phyloP scores from a whole-genome alignment of 2,329 filamentous ascomycete genomes.

The Dryadomyces quercus-mongolicae region DNA sequence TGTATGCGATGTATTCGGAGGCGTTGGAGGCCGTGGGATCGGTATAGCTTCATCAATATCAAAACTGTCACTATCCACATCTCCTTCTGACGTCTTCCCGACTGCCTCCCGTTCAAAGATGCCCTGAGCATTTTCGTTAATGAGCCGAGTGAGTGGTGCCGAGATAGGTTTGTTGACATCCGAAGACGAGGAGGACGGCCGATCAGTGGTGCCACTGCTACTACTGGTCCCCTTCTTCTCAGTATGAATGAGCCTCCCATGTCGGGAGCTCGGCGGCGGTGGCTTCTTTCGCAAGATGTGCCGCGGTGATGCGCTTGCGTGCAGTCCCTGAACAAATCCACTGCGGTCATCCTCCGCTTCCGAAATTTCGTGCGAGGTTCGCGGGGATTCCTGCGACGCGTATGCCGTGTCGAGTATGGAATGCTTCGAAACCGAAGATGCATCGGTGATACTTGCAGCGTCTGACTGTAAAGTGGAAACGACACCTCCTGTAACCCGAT shows the following conservation, averaged over 20 bases:
- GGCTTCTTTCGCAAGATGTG: slow-evolving; percentile 40
- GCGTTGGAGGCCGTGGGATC: slow-evolving; percentile 25
- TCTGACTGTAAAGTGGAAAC: slow-evolving; percentile 11
- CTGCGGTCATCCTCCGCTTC: slow-evolving; percentile 35
- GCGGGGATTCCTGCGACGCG: slow-evolving; percentile 33
- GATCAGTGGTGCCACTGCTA: slow-evolving; percentile 11
- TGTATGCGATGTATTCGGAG: slow-evolving; percentile 23
- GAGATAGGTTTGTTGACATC: slow-evolving; percentile 54
- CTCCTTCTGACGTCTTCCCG: slow-evolving; percentile 36
- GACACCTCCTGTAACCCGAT: slow-evolving; percentile 13
- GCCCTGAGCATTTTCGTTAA: slow-evolving; percentile 36
- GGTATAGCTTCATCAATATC: slow-evolving; percentile 17
- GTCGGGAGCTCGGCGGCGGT: slow-evolving; percentile 63
- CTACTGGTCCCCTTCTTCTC: slow-evolving; percentile 21
- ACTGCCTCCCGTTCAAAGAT: slow-evolving; percentile 42
- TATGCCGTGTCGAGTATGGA: slow-evolving; percentile 38
- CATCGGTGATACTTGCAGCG: slow-evolving; percentile 43
- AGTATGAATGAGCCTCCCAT: slow-evolving; percentile 60
- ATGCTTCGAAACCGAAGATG: slow-evolving; percentile 45
- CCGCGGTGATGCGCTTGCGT: slow-evolving; percentile 4
- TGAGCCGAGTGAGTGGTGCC: slow-evolving; percentile 34
- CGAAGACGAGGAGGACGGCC: slow-evolving; percentile 26
- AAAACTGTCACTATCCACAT: slow-evolving; percentile 12
- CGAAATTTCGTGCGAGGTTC: slow-evolving; percentile 46
- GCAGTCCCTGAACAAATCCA: slow-evolving; percentile 16